These are phyloP conservation scores for Aspergillus calidoustus DNA, from an alignment of 2,329 filamentous ascomycete species.

Conservation along the genomic window DNA sequence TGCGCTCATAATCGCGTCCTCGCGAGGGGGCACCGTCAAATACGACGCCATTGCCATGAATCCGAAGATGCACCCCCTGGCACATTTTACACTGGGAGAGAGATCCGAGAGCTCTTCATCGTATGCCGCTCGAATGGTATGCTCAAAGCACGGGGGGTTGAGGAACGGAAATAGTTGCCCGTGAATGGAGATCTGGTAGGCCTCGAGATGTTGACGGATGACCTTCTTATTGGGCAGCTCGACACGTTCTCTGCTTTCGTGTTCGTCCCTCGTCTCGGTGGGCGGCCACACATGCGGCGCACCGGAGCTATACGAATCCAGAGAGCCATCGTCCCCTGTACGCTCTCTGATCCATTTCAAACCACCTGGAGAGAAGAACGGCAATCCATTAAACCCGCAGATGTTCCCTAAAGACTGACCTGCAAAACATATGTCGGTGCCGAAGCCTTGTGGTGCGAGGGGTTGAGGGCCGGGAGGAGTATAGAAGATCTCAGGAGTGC, in stretches of 20 bases:
- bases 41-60: constrained; percentile 14
- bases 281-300: background rate
- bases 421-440: background rate
- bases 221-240: background rate
- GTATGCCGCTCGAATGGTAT: constrained; percentile 17
- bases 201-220: background rate
- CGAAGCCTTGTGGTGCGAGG: background rate
- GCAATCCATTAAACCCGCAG: constrained; percentile 17
- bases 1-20: background rate
- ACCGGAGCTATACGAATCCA: constrained; percentile 6
- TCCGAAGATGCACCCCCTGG: constrained; percentile 18
- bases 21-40: background rate
- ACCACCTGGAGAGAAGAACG: constrained; percentile 16
- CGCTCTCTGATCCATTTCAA: constrained; percentile 14
- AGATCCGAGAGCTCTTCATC: background rate
- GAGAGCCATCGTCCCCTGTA: constrained; percentile 11
- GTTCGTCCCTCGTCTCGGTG: background rate
- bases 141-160: constrained; percentile 8
- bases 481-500: background rate
- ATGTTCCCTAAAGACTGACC: constrained; percentile 14
- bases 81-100: background rate
- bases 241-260: background rate
- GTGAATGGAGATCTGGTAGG: background rate
- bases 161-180: constrained; percentile 11
- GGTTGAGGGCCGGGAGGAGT: background rate